These are phyloP conservation scores for Austroboletus olivaceoglutinosus DNA, from an alignment of 1,284 basidiomycete species.

Conservation along the genomic window DNA sequence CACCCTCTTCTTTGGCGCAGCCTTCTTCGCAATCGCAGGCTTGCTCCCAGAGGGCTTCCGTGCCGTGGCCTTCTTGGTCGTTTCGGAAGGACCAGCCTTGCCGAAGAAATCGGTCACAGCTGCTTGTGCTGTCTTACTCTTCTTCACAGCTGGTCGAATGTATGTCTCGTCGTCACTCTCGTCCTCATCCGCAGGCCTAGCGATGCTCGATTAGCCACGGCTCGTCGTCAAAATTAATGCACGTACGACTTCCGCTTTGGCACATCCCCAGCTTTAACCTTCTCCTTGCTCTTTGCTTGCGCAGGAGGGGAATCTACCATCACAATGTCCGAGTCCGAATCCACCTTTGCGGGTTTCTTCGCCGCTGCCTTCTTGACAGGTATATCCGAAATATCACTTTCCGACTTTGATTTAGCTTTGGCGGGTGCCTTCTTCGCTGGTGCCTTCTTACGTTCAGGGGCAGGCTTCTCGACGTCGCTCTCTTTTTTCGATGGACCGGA, in stretches of 20 bases:
- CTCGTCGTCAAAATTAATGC: neutral
- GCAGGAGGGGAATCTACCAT: constrained; percentile 26
- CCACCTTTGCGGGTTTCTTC: constrained; percentile 21
- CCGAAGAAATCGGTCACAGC: constrained; percentile 60
- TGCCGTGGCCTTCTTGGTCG: constrained; percentile 35
- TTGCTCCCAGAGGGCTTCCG: constrained; percentile 56
- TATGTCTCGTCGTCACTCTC: constrained; percentile 45
- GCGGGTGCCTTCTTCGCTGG: constrained; percentile 29
- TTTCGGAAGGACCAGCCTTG: constrained; percentile 41
- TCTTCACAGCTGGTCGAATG: constrained; percentile 48
- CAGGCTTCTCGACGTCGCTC: constrained; percentile 33
- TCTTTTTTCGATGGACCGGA: constrained; percentile 34
- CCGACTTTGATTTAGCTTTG: constrained; percentile 37
- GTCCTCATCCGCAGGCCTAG: constrained; percentile 37
- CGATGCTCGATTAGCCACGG: constrained; percentile 8
- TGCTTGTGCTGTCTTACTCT: constrained; percentile 46
- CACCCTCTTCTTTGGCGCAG: constrained; percentile 38
- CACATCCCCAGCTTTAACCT: constrained; percentile 39
- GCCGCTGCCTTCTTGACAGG: constrained; percentile 17
- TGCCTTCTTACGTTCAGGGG: constrained; percentile 30
- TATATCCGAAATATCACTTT: constrained; percentile 32
- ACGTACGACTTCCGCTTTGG: constrained; percentile 59
- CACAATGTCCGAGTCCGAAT: constrained; percentile 36
- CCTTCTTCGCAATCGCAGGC: constrained; percentile 41
- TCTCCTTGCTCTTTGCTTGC: constrained; percentile 33